Conservation (phyloP, 371 early-diverging fungal genomes). For the Funneliformis caledonium region DNA sequence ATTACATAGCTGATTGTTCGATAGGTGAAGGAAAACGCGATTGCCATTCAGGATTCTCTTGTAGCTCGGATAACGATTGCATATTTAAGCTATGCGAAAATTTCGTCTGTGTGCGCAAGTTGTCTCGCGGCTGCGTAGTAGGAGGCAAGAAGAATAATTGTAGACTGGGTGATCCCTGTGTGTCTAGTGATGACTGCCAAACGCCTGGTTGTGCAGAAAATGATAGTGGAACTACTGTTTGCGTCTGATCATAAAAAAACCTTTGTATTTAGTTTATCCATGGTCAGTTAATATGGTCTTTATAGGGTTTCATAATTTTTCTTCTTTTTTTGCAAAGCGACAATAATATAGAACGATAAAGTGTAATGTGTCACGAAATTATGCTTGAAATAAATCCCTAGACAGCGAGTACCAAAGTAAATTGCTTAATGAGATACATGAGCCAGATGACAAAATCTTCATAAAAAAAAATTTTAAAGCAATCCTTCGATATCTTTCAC, state of each 20-base stretch:
- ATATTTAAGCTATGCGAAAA: slow-evolving; percentile 26
- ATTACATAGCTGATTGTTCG: slow-evolving; percentile 24
- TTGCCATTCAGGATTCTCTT: slow-evolving; percentile 31
- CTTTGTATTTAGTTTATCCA: too few species aligned
- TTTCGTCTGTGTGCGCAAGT: slow-evolving; percentile 26
- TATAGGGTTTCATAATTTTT: too few species aligned
- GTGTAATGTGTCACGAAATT: too few species aligned
- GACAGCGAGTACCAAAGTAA: too few species aligned
- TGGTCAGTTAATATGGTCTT: too few species aligned
- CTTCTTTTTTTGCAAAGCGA: too few species aligned
- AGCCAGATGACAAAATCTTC: too few species aligned
- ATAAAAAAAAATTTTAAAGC: too few species aligned
- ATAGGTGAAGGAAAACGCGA: slow-evolving; percentile 38
- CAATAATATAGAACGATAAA: too few species aligned
- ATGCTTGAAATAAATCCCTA: too few species aligned
- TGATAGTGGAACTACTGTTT: neutral
- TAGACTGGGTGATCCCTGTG: slow-evolving; percentile 24
- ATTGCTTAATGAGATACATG: too few species aligned
- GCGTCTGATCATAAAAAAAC: neutral
- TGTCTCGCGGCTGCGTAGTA: neutral
- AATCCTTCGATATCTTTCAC: too few species aligned
- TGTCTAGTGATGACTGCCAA: slow-evolving; percentile 2
- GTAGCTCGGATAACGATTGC: slow-evolving; percentile 11
- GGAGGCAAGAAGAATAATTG: slow-evolving; percentile 8
- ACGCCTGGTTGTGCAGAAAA: slow-evolving; percentile 27